Percentiles rank a stretch among this genome's conserved stretches.
These are phyloP conservation scores for Barnettozyma vustinii DNA, from an alignment of 805 yeast genomes.

Conservation along the genomic window DNA sequence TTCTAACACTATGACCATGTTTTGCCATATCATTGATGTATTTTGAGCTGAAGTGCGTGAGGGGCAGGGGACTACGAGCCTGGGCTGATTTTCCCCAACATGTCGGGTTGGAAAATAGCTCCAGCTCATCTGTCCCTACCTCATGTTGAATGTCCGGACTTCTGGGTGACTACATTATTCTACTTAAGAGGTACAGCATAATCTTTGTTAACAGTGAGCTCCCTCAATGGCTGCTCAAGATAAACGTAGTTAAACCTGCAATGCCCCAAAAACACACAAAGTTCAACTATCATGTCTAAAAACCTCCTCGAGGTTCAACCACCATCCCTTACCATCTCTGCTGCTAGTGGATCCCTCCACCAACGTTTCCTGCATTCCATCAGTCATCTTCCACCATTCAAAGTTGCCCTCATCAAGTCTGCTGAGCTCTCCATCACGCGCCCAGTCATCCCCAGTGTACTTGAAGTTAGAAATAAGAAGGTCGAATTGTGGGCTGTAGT, in stretches of 20 bases:
- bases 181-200: too few species aligned
- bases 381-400: constrained; percentile 38
- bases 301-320: constrained; percentile 34
- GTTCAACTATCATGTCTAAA: constrained; percentile 28
- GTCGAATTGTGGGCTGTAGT: constrained; percentile 28
- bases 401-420: constrained; percentile 32
- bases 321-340: constrained; percentile 36
- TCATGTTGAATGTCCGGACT: too few species aligned
- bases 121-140: too few species aligned
- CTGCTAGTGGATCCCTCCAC: constrained; percentile 33
- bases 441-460: constrained; percentile 36
- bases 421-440: constrained; percentile 29
- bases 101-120: too few species aligned
- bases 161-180: too few species aligned
- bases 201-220: too few species aligned
- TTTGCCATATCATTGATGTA: too few species aligned
- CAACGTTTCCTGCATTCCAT: constrained; percentile 34
- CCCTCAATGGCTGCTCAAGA: background rate
- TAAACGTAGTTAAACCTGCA: background rate
- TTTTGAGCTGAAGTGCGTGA: too few species aligned
- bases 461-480: constrained; percentile 34
- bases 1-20: too few species aligned
- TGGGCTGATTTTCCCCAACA: too few species aligned
- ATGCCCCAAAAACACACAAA: background rate
- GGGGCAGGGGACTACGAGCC: too few species aligned